A percentile compares a stretch with the other conserved stretches of the same genome.
phyloP scores from a whole-genome alignment of 2,329 filamentous ascomycete species.

The Fusarium luffae region DNA sequence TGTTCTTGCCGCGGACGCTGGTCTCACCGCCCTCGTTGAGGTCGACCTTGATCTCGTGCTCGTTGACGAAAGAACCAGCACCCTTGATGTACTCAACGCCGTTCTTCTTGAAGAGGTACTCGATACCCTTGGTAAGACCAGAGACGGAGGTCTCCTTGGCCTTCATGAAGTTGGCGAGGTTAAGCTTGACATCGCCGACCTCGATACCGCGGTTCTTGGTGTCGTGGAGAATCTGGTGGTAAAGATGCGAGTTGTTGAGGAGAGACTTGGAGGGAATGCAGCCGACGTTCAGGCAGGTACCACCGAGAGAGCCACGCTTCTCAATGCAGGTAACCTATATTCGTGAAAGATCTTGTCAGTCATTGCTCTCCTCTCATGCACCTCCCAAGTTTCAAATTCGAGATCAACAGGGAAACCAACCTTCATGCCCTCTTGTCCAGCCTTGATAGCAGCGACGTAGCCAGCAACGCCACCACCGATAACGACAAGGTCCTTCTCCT shows the following conservation, averaged over 20 bases:
- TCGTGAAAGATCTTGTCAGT: constrained; percentile 23
- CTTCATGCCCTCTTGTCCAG: constrained; percentile 96
- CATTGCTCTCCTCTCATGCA: constrained; percentile 11
- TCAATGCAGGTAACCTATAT: constrained; percentile 92
- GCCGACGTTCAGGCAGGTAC: constrained; percentile 98
- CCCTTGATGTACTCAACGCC: constrained; percentile 98
- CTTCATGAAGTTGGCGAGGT: constrained; percentile 96
- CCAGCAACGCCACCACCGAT: constrained; percentile 98
- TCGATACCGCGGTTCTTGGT: constrained; percentile 97
- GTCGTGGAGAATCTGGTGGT: constrained; percentile 97
- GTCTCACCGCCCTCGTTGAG: constrained; percentile 93
- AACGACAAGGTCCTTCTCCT: constrained; percentile 96
- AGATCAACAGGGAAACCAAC: constrained; percentile 56
- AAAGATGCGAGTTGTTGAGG: constrained; percentile 98
- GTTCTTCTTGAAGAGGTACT: constrained; percentile 99
- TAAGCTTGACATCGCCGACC: constrained; percentile 96
- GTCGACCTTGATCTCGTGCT: constrained; percentile 91
- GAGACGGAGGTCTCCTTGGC: constrained; percentile 93
- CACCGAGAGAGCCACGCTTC: constrained; percentile 94
- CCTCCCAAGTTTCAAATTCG: constrained; percentile 1
- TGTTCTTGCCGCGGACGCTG: constrained; percentile 91
- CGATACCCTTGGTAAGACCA: constrained; percentile 94
- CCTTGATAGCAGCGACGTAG: constrained; percentile 99
- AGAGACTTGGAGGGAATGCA: constrained; percentile 99
- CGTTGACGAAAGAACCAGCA: constrained; percentile 84